These are phyloP conservation scores for Daldinia bambusicola DNA, from an alignment of 495 filamentous ascomycete species.

Conservation along the genomic window DNA sequence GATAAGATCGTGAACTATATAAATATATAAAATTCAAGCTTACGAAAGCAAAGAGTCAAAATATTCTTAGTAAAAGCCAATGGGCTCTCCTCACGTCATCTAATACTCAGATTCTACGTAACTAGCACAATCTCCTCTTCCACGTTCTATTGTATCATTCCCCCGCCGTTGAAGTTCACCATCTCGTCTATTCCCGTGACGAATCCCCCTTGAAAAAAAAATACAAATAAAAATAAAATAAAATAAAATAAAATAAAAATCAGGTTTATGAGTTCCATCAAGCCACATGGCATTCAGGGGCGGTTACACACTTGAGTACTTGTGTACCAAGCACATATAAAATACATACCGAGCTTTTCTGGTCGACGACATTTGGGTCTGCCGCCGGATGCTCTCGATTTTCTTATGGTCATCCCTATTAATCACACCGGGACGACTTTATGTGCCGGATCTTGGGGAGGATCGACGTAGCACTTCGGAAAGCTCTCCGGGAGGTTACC, in stretches of 20 bases:
- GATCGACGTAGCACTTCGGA: slow-evolving; percentile 26
- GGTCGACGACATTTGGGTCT: slow-evolving; percentile 2
- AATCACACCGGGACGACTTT: slow-evolving; percentile 7
- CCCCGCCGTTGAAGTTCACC: neutral
- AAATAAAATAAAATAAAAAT: too few species aligned
- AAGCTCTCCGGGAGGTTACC: slow-evolving; percentile 12
- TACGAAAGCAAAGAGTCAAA: neutral
- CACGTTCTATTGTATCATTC: neutral
- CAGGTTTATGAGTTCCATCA: neutral
- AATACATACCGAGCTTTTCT: neutral
- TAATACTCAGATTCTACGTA: neutral
- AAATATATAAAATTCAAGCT: neutral
- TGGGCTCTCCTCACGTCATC: slow-evolving; percentile 5
- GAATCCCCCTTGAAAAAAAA: too few species aligned
- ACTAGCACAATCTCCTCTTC: neutral
- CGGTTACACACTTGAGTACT: neutral
- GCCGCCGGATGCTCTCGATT: neutral
- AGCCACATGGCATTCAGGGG: slow-evolving; percentile 13
- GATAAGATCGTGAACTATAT: neutral
- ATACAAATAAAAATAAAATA: too few species aligned
- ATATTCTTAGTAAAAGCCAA: neutral
- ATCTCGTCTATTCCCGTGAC: neutral
- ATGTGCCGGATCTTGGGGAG: slow-evolving; percentile 20
- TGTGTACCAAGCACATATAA: neutral
- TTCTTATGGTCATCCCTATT: slow-evolving; percentile 6